Conservation (phyloP, 106 monocot species). For the Allium cepa region DNA sequence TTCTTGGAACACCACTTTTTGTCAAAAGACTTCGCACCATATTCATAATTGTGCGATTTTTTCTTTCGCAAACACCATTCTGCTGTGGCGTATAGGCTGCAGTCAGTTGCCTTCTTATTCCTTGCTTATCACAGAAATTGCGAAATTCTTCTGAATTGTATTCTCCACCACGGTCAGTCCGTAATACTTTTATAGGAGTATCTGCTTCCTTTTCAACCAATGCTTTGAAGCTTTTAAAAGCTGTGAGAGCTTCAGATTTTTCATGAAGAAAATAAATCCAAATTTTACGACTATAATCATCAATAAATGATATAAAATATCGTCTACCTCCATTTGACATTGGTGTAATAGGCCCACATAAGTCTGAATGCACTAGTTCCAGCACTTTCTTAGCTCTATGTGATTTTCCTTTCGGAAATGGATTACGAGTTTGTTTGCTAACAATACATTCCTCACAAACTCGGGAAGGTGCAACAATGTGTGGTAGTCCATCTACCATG, state of each 20-base stretch:
- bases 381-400: constrained; percentile 14
- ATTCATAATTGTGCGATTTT: constrained; percentile 4
- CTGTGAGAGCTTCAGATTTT: constrained; percentile 5
- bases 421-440: constrained; percentile 14
- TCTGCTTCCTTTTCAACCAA: constrained; percentile 7
- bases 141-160: constrained; percentile 3
- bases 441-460: constrained; percentile 21
- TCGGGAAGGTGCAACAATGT: constrained; percentile 4
- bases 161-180: constrained; percentile 8
- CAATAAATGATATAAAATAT: constrained; percentile 18
- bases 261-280: constrained; percentile 13
- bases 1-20: background rate
- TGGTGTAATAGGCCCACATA: constrained; percentile 14
- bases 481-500: constrained; percentile 18
- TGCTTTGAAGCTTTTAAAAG: constrained; percentile 14
- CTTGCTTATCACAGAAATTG: constrained; percentile 5
- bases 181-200: constrained; percentile 2
- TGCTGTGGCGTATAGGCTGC: constrained; percentile 1
- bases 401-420: constrained; percentile 17
- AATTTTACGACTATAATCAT: constrained; percentile 12
- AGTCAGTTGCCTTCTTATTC: constrained; percentile 1
- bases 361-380: constrained; percentile 13
- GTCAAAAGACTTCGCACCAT: constrained; percentile 2
- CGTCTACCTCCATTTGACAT: constrained; percentile 18
- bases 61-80: background rate